Evolutionary conservation across 2,329 filamentous ascomycete species (phyloP).

Genomic region (Septoria petroselini): DNA sequence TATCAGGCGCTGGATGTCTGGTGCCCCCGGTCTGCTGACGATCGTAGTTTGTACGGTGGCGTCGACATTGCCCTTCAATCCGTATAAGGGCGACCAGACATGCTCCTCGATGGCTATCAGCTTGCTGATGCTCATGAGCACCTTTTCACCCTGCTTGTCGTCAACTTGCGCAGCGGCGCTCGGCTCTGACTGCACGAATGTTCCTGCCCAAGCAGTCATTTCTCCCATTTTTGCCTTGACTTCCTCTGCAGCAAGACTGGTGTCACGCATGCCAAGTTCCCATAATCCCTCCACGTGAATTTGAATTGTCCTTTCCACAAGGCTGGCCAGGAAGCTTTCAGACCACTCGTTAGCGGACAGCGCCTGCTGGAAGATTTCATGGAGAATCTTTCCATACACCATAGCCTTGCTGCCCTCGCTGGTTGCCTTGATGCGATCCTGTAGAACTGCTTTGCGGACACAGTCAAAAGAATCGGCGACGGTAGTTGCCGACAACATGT

Average conservation of each 20-base stretch:
- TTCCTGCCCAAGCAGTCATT: conserved; percentile 75
- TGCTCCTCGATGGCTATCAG: conserved; percentile 96
- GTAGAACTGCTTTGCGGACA: conserved; percentile 82
- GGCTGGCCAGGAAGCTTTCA: conserved; percentile 59
- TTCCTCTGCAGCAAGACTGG: conserved; percentile 71
- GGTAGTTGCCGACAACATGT: conserved; percentile 89
- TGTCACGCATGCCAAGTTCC: conserved; percentile 69
- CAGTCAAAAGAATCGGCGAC: conserved; percentile 96
- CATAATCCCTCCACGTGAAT: conserved; percentile 87
- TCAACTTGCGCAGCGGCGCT: conserved; percentile 71
- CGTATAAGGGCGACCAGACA: conserved; percentile 97
- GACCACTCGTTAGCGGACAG: conserved; percentile 82
- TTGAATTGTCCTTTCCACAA: conserved; percentile 67
- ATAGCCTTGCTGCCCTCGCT: conserved; percentile 74
- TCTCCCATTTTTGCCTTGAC: conserved; percentile 79
- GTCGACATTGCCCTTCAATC: conserved; percentile 95
- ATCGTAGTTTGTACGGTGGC: conserved; percentile 89
- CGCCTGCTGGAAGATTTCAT: conserved; percentile 92
- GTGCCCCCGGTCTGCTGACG: conserved; percentile 63
- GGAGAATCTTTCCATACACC: conserved; percentile 88
- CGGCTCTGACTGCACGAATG: conserved; percentile 72
- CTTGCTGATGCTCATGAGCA: conserved; percentile 84
- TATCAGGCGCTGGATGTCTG: conserved; percentile 55
- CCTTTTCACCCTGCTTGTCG: conserved; percentile 71
- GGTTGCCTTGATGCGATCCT: conserved; percentile 91